Base-by-base conservation (phyloP, 1,284 basidiomycete species). In the Heterobasidion parviporum region DNA sequence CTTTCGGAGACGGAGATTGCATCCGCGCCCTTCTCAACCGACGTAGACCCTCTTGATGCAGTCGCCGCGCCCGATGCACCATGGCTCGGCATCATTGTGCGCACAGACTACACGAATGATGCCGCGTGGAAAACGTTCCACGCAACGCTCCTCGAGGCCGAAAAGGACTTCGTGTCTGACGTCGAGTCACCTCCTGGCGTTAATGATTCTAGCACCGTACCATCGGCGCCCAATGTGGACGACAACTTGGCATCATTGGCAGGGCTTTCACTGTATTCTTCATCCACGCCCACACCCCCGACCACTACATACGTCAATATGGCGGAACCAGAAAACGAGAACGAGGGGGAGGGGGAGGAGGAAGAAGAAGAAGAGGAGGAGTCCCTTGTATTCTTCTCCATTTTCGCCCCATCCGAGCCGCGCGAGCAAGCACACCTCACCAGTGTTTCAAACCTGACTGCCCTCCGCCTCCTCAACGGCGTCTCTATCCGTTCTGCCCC, bases 401-500 rank as follows among this genome's bases (percentile, higher is more conserved):
- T 85, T 60, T 58, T 85, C 57, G 72, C 80, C 59, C 75, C 79
- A 14, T 62, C 67, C 26, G 60, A 68, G n/a, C 65, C 72, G 6
- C 62, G 74, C 43, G 72, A 77, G 43, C 75, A 74, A 50, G 62
- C 67, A 0, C 57, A 67, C n/a, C 67, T 87, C 48, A 62, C 70
- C 9, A 68, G 73, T 54, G 75, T 82, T 44, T 87, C 85, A 8
- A 90, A 90, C 63, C 62, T 90, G 49, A 65, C 71, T 1, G 81
- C 79, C 9, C 75, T 90, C 18, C 82, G 85, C n/a, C 69, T 89
- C 4, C 71, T 91, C 62, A 85, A 83, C 66, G 84, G 88, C 59
- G 80, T 85, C 12, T 78, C 81, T 61, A 72, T 86, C 55, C 78
- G 82, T 20, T 72, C 67, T 10, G 72, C 80, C 0, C 83, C 83